Conservation (phyloP, 225 moss, liverwort and hornwort genomes). For the Bryum argenteum region DNA sequence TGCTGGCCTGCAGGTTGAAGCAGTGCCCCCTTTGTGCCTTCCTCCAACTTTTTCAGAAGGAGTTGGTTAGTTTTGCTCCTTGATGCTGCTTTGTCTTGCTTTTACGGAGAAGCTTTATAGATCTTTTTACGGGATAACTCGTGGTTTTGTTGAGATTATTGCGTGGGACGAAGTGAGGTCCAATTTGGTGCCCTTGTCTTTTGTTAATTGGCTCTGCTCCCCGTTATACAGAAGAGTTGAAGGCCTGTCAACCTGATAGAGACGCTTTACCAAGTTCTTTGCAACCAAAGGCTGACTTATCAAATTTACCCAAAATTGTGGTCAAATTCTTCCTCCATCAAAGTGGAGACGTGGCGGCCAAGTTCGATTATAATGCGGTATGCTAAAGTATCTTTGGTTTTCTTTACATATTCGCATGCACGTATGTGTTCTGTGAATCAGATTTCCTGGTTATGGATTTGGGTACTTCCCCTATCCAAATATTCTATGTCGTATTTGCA, state of each 20-base stretch:
- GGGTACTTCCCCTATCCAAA: conserved; percentile 23
- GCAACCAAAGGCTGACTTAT: conserved; percentile 42
- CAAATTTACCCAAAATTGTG: conserved; percentile 34
- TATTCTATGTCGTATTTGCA: conserved; percentile 1
- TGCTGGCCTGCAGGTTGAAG: conserved; percentile 55
- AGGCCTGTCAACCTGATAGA: conserved; percentile 47
- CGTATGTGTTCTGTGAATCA: conserved; percentile 13
- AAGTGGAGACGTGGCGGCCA: conserved; percentile 86
- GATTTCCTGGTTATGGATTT: too few species aligned
- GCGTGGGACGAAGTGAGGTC: conserved; percentile 19
- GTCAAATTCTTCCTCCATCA: conserved; percentile 69
- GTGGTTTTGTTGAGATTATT: neutral
- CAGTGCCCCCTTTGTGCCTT: conserved; percentile 52
- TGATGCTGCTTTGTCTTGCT: conserved; percentile 15
- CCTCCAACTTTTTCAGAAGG: conserved; percentile 33
- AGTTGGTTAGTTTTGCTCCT: conserved; percentile 43
- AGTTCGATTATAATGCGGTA: conserved; percentile 82
- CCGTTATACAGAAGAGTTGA: conserved; percentile 43
- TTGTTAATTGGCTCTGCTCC: conserved; percentile 13
- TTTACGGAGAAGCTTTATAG: neutral
- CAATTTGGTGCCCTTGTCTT: neutral
- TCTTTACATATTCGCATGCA: too few species aligned
- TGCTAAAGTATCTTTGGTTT: too few species aligned
- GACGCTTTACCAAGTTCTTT: conserved; percentile 42
- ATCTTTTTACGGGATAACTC: conserved; percentile 13